These are phyloP conservation scores for Podaxis sp. DNA, from an alignment of 768 basidiomycete species.

Conservation along the genomic window DNA sequence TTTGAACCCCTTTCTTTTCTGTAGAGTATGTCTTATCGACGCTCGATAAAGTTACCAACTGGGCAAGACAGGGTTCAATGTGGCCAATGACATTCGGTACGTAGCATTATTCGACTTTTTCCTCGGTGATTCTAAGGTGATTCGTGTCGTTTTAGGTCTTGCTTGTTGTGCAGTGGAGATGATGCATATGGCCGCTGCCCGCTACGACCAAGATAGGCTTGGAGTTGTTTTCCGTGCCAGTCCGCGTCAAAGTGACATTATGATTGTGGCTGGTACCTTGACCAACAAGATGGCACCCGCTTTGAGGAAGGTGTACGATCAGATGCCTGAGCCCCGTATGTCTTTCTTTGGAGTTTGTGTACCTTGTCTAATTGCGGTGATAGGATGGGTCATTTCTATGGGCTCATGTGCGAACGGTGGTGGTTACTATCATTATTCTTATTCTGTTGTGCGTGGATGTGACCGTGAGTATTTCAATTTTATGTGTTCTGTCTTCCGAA, in stretches of 20 bases:
- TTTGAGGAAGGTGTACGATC: slow-evolving; percentile 92
- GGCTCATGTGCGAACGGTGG: slow-evolving; percentile 99
- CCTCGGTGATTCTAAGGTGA: slow-evolving; percentile 1
- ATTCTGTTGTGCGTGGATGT: slow-evolving; percentile 97
- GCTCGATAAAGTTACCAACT: slow-evolving; percentile 94
- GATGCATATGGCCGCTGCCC: slow-evolving; percentile 99
- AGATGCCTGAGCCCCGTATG: slow-evolving; percentile 96
- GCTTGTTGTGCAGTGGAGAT: slow-evolving; percentile 99
- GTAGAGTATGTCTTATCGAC: slow-evolving; percentile 95
- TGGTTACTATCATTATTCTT: slow-evolving; percentile 97
- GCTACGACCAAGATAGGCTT: slow-evolving; percentile 97
- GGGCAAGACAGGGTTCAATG: slow-evolving; percentile 97
- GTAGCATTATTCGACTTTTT: slow-evolving; percentile 14
- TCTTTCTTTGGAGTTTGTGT: slow-evolving; percentile 14
- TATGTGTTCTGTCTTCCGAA: background rate
- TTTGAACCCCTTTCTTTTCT: background rate
- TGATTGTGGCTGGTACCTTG: slow-evolving; percentile 98
- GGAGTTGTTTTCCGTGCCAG: slow-evolving; percentile 99
- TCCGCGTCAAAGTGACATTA: slow-evolving; percentile 95
- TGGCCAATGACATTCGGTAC: slow-evolving; percentile 98
- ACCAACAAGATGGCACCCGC: slow-evolving; percentile 99
- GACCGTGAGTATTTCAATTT: slow-evolving; percentile 63
- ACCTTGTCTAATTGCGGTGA: background rate
- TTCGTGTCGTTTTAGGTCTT: slow-evolving; percentile 53
- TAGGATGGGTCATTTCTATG: slow-evolving; percentile 99